These are phyloP conservation scores for Wickerhamiella azyma DNA, from an alignment of 805 yeast genomes.

Conservation along the genomic window DNA sequence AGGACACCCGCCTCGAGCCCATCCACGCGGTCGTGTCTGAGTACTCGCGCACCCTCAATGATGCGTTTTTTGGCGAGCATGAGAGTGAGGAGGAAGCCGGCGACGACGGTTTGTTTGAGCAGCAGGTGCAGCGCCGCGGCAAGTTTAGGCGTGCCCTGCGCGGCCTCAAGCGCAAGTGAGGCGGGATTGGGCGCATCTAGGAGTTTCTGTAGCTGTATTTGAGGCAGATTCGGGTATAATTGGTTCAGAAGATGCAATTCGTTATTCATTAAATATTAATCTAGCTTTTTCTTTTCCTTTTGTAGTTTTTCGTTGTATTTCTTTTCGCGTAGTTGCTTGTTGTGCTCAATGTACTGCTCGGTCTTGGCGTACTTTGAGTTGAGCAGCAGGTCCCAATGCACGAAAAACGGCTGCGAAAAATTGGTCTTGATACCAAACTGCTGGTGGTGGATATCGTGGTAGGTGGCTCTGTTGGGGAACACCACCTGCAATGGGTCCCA, in stretches of 20 bases:
- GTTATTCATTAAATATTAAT: no score
- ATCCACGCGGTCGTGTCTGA: constrained; percentile 7
- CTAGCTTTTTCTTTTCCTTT: no score
- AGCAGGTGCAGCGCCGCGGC: neutral
- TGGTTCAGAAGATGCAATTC: no score
- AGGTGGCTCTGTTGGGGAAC: constrained; percentile 90
- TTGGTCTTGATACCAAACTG: constrained; percentile 87
- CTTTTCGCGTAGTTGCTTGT: constrained; percentile 51
- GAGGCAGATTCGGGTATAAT: no score
- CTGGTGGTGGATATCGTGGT: constrained; percentile 97
- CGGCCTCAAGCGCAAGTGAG: neutral
- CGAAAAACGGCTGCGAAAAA: constrained; percentile 91
- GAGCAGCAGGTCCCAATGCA: constrained; percentile 72
- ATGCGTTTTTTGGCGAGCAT: constrained; percentile 2
- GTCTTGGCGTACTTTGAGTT: constrained; percentile 60
- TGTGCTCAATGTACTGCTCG: constrained; percentile 50
- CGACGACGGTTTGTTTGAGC: neutral
- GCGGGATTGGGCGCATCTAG: neutral
- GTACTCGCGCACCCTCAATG: constrained; percentile 4
- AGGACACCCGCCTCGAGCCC: constrained; percentile 4
- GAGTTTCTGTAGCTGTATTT: neutral
- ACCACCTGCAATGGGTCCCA: constrained; percentile 77
- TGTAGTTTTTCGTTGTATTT: constrained; percentile 29
- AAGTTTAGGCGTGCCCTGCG: constrained; percentile 2
- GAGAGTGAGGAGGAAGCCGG: neutral